phyloP scores from a whole-genome alignment of 208 protist species.

The Leishmania lainsoni region DNA sequence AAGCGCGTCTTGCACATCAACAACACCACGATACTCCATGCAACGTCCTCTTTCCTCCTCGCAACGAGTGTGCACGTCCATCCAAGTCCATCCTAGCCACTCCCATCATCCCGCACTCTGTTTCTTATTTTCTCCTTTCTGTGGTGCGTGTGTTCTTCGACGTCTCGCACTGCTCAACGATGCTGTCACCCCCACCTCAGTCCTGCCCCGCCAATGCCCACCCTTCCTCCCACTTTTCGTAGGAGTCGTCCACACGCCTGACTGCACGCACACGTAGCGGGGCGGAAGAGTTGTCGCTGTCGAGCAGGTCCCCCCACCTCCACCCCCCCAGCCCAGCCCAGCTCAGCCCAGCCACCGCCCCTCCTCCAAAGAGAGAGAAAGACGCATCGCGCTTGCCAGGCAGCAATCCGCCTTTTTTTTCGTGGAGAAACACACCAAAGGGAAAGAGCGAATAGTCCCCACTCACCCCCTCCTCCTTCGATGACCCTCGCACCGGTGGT shows the following conservation, averaged over 20 bases:
- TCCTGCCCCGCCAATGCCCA: neutral
- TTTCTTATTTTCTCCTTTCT: neutral
- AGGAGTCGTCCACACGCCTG: neutral
- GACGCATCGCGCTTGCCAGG: neutral
- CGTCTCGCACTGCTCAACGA: neutral
- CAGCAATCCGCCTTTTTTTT: neutral
- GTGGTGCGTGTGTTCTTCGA: neutral
- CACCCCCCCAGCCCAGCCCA: too few species aligned
- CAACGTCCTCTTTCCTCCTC: neutral
- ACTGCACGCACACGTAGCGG: neutral
- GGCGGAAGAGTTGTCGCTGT: neutral
- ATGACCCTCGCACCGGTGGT: constrained; percentile 42
- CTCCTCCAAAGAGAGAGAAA: too few species aligned
- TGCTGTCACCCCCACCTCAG: neutral
- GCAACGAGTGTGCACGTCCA: neutral
- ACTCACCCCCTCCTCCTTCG: neutral
- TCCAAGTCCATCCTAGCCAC: too few species aligned
- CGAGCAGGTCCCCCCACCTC: too few species aligned
- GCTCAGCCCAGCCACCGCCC: too few species aligned
- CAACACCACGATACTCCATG: too few species aligned
- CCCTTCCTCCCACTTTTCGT: neutral
- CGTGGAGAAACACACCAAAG: neutral
- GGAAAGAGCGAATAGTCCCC: neutral
- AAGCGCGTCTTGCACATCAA: too few species aligned
- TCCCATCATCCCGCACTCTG: neutral